Percentiles rank a stretch among this genome's conserved stretches.
phyloP scores from a whole-genome alignment of 2,329 filamentous ascomycete species.

The Aspergillus sp. region DNA sequence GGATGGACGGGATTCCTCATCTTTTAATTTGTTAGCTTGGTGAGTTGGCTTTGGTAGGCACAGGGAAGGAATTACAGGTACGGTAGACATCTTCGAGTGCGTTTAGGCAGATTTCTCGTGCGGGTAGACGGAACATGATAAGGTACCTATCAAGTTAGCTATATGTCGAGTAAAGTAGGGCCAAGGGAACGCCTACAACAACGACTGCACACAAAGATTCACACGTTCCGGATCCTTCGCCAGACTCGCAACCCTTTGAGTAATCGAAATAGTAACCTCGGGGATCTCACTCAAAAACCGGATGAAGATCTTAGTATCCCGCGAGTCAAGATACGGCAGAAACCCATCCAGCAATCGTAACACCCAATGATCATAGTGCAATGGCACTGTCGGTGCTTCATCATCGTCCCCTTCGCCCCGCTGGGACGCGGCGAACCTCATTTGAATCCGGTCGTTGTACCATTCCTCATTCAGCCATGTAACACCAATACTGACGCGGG shows the following conservation, averaged over 20 bases:
- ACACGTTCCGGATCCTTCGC: conserved; percentile 59
- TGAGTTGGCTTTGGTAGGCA: not conserved
- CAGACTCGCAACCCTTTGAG: conserved; percentile 62
- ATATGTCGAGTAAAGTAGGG: not conserved
- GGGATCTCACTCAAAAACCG: conserved; percentile 90
- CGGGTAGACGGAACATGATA: conserved; percentile 54
- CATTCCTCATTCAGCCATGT: conserved; percentile 96
- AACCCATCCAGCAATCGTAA: conserved; percentile 81
- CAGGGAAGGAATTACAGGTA: conserved; percentile 37
- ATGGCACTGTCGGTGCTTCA: conserved; percentile 25
- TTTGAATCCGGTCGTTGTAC: conserved; percentile 74
- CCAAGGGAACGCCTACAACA: conserved; percentile 42
- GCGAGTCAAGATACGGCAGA: conserved; percentile 80
- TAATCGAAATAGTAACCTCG: conserved; percentile 62
- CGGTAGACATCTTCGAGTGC: conserved; percentile 53
- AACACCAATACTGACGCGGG: conserved; percentile 81
- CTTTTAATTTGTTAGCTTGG: conserved; percentile 16
- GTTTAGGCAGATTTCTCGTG: conserved; percentile 51
- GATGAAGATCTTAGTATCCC: conserved; percentile 75
- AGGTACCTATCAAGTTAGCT: conserved; percentile 40
- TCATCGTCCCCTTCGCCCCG: conserved; percentile 43
- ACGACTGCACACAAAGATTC: conserved; percentile 50
- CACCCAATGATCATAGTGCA: conserved; percentile 72
- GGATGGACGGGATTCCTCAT: conserved; percentile 41
- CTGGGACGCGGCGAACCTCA: conserved; percentile 37